Percentiles rank a stretch among this genome's conserved stretches.
These are phyloP conservation scores for Penicillium angulare DNA, from an alignment of 495 filamentous ascomycete genomes.

Conservation along the genomic window DNA sequence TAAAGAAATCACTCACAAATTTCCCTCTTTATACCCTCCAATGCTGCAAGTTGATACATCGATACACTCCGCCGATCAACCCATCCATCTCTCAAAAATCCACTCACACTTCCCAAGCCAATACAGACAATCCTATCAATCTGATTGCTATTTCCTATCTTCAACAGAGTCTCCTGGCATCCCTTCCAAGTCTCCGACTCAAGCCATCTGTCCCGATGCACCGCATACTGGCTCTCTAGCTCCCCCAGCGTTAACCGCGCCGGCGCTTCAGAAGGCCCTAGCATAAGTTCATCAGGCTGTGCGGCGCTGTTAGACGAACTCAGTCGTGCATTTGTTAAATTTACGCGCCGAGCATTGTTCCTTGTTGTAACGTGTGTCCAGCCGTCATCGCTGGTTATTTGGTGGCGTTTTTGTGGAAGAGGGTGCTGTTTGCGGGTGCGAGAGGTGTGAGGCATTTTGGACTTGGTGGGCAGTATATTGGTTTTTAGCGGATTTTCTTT, in stretches of 20 bases:
- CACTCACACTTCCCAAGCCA: slow-evolving; percentile 54
- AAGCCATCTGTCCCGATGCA: slow-evolving; percentile 27
- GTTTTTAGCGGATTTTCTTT: too few relatives aligned
- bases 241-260: slow-evolving; percentile 34
- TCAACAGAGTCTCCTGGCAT: slow-evolving; percentile 8
- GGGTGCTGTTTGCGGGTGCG: slow-evolving; percentile 32
- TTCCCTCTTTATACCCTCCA: slow-evolving; percentile 49
- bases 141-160: background rate
- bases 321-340: slow-evolving; percentile 4
- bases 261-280: slow-evolving; percentile 34
- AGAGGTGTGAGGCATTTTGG: slow-evolving; percentile 50
- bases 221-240: slow-evolving; percentile 34
- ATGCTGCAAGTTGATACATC: slow-evolving; percentile 60
- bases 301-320: background rate
- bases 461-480: too few relatives aligned
- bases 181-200: slow-evolving; percentile 28
- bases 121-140: slow-evolving; percentile 44
- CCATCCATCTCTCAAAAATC: slow-evolving; percentile 45
- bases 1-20: slow-evolving; percentile 9
- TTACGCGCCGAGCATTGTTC: slow-evolving; percentile 23
- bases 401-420: slow-evolving; percentile 39
- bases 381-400: slow-evolving; percentile 50
- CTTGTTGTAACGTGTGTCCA: slow-evolving; percentile 55
- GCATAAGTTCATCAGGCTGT: slow-evolving; percentile 3
- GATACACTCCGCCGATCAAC: slow-evolving; percentile 45